Base-by-base conservation (phyloP, 202 grass and related monocot genomes). In the Zoysia matrella region DNA sequence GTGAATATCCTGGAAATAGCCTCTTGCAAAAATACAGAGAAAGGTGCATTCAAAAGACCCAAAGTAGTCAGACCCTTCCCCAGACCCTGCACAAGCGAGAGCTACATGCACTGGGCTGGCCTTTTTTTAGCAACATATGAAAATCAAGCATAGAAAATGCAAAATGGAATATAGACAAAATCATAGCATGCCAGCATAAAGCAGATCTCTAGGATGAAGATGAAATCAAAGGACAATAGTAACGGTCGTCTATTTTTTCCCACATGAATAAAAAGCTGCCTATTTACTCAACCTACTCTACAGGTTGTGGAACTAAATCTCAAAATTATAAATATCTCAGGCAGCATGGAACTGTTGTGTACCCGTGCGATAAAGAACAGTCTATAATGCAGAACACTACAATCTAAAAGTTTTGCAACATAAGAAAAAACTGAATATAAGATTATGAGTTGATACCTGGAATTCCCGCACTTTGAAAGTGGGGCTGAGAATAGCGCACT, bases 361-460 rank as follows among this genome's bases (percentile, higher is more conserved):
- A 13, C 7, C 2, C 51, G 8, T 8, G 47, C n/a, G 47, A 46
- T 68, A 55, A 15, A 69, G 42, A 46, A 3, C 22, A 40, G 18
- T 15, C 6, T 50, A 30, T 67, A n/a, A 45, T 53, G 30, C 42
- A 47, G 11, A 30, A 13, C 30, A 47, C 15, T 7, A 68, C 7
- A 14, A 68, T 30, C 39, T 5, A 75, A 60, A 8, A 18, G 8
- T 39, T 52, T 0, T 11, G 7, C 8, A 54, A 3, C 15, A 12
- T 11, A 46, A 45, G 44, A 56, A 0, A 46, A 57, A n/a, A 57
- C 3, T 43, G 4, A 18, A 49, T 10, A 75, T n/a, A 11, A 76
- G 4, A 6, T 43, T 11, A 47, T 61, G 9, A 47, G 43, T 41
- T 62, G 18, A 54, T 96, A 99, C 96, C 96, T 99, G 22, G 22